Evolutionary conservation across 306 rosid species (phyloP).

Genomic region (Pyrus bretschneideri): DNA sequence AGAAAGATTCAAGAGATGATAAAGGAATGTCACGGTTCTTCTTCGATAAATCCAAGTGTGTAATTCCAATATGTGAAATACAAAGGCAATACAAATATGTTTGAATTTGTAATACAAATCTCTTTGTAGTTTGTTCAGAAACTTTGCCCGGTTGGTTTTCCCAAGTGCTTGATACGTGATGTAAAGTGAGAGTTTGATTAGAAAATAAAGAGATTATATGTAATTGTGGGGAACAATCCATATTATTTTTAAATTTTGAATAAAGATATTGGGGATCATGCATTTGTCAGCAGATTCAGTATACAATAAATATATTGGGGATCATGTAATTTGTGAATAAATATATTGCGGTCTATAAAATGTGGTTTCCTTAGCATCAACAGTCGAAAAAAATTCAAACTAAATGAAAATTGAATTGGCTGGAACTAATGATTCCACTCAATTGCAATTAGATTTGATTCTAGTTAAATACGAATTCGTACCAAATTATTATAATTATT

Average conservation of each 20-base stretch:
- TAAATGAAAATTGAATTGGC: too few species aligned
- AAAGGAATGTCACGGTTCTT: slow-evolving; percentile 55
- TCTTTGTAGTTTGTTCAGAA: neutral
- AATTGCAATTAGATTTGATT: too few species aligned
- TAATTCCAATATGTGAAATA: neutral
- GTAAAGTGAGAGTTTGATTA: neutral
- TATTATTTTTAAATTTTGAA: neutral
- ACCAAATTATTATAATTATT: too few species aligned
- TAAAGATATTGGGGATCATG: neutral
- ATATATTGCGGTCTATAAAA: too few species aligned
- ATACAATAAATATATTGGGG: neutral
- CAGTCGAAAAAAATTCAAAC: too few species aligned
- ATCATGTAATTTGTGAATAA: too few species aligned
- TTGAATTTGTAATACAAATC: neutral
- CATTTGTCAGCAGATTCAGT: neutral
- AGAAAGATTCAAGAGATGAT: slow-evolving; percentile 66
- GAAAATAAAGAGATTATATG: neutral
- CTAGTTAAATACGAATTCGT: too few species aligned
- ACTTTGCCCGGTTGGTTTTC: neutral
- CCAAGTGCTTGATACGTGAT: neutral
- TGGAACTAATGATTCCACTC: too few species aligned
- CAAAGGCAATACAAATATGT: neutral
- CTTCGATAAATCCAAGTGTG: neutral
- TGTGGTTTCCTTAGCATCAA: too few species aligned
- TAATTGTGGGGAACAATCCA: neutral